Conservation (phyloP, 225 moss, liverwort and hornwort species). For the Polytrichum commune region DNA sequence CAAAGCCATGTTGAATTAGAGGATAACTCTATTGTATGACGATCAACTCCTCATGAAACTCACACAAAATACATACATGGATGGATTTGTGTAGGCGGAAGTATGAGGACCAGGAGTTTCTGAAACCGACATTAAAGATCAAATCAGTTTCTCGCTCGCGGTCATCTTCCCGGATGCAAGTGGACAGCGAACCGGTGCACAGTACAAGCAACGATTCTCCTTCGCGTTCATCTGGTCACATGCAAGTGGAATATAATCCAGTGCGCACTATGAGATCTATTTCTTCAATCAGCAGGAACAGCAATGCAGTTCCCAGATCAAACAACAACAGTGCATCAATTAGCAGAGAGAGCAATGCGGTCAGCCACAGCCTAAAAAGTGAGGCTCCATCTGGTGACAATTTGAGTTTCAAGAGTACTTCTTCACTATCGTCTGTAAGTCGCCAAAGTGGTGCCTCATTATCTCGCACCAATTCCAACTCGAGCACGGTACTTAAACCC, state of each 20-base stretch:
- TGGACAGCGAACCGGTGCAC: conserved; percentile 11
- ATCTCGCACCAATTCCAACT: conserved; percentile 20
- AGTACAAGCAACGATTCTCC: neutral
- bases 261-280: conserved; percentile 11
- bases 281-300: conserved; percentile 16
- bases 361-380: conserved; percentile 14
- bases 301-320: neutral
- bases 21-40: too few relatives aligned
- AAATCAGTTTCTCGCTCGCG: conserved; percentile 31
- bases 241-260: conserved; percentile 19
- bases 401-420: conserved; percentile 25
- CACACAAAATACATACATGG: too few relatives aligned
- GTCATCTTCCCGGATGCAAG: conserved; percentile 16
- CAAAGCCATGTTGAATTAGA: too few relatives aligned
- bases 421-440: conserved; percentile 14
- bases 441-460: conserved; percentile 27
- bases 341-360: conserved; percentile 17
- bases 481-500: conserved; percentile 34
- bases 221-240: conserved; percentile 9
- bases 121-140: conserved; percentile 68
- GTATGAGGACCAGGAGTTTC: conserved; percentile 94
- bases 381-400: conserved; percentile 20
- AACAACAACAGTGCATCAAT: conserved; percentile 19
- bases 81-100: conserved; percentile 60
- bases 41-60: too few relatives aligned